These are phyloP conservation scores for Wallacemonas sp. DNA, from an alignment of 208 protist genomes.

Conservation along the genomic window DNA sequence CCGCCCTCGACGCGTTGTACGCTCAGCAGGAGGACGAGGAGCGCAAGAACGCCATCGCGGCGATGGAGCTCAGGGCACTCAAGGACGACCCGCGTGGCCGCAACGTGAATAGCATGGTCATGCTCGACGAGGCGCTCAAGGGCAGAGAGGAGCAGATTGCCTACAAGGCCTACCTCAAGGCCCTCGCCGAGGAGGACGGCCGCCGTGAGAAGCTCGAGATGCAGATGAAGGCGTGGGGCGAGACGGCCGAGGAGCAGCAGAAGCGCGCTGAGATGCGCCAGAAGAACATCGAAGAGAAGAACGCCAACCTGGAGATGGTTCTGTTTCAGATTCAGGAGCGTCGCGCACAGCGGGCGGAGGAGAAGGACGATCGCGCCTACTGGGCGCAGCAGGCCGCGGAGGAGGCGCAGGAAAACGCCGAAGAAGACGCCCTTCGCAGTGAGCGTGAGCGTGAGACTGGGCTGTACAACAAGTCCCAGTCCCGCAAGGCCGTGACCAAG, in stretches of 20 bases:
- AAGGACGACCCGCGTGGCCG: constrained; percentile 78
- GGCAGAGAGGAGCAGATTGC: constrained; percentile 75
- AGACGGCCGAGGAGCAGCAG: constrained; percentile 50
- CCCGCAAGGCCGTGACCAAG: constrained; percentile 41
- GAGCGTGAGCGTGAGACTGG: constrained; percentile 36
- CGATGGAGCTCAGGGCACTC: constrained; percentile 45
- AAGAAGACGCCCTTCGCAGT: constrained; percentile 30
- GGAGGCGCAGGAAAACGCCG: constrained; percentile 56
- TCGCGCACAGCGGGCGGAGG: constrained; percentile 32
- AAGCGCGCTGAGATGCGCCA: constrained; percentile 40
- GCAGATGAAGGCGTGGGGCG: constrained; percentile 46
- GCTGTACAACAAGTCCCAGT: constrained; percentile 46
- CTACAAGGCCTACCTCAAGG: constrained; percentile 38
- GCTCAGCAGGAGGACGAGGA: constrained; percentile 65
- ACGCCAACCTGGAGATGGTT: constrained; percentile 67
- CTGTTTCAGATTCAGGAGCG: constrained; percentile 67
- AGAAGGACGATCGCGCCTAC: constrained; percentile 29
- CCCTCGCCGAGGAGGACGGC: constrained; percentile 32
- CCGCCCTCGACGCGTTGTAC: constrained; percentile 58
- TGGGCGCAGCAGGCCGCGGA: constrained; percentile 55
- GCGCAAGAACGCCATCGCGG: constrained; percentile 40
- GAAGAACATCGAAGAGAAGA: constrained; percentile 74
- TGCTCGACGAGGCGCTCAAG: constrained; percentile 69
- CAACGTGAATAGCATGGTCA: constrained; percentile 51
- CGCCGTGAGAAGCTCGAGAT: constrained; percentile 27